Evolutionary conservation across 345 rosid genomes (phyloP), one percentile per base, ranked within the genome.

Genomic region (Geranium rotundifolium): DNA sequence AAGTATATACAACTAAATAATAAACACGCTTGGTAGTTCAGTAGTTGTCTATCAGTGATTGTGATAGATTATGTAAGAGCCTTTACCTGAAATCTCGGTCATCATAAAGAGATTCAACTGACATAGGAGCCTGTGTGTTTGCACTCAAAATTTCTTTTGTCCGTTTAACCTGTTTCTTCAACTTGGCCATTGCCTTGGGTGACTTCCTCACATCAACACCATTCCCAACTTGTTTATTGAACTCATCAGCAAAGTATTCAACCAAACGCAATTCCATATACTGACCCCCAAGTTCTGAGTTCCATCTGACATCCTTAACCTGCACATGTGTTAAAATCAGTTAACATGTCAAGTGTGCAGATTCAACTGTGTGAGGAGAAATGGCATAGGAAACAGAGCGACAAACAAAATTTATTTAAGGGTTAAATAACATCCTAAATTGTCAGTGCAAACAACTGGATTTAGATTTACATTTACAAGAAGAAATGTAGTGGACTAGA

Each of bases 241-340:
- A 90, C 76, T 95, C 95, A 70, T 90, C 99, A 0, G 97, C 92
- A 74, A 93, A 90, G 77, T 79, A 77, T 63, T 93, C 99, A 71
- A 86, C 92, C 83, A 93, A 63, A 59, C 85, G 78, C 69, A 79
- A 70, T 79, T 93, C 99, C 96, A 93, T 88, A 69, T 72, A 75
- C 81, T 80, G 93, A 62, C 99, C 99, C 56, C 99, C 99, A 58
- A 95, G 95, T 74, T 72, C 85, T 7, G 89, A 68, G 69, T 88
- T 93, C 99, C 99, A 95, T 80, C 95, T 95, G 64, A 95, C 97
- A 82, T 95, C 99, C 85, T 86, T 95, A 58, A 90, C 96, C 97
- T 90, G 71, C 61, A 72, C 23, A 58, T 41, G 12, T 46, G 3
- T 54, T 54, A 29, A 63, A 8, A 34, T 34, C 3, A 34, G 12